Conservation (phyloP, 2,329 filamentous ascomycete species). For the Colletotrichum plurivorum region DNA sequence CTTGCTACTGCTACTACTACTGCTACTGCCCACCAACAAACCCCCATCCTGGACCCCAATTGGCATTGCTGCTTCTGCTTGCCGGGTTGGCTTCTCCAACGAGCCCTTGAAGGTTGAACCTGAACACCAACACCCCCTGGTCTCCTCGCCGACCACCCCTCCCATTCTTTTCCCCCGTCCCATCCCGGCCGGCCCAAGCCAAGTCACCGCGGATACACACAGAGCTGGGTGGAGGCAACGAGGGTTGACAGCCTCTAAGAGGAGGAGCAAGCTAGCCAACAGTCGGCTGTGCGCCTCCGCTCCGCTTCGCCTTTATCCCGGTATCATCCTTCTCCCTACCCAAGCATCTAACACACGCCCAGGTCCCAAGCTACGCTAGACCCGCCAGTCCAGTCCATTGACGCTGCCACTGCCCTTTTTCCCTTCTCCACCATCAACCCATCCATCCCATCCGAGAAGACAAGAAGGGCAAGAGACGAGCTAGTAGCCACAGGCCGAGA, state of each 20-base stretch:
- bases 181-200: conserved; percentile 31
- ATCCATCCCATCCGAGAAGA: conserved; percentile 21
- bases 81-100: conserved; percentile 21
- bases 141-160: conserved; percentile 15
- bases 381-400: conserved; percentile 35
- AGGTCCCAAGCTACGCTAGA: conserved; percentile 35
- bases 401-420: conserved; percentile 5
- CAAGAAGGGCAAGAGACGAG: background rate
- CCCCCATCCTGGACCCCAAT: conserved; percentile 19
- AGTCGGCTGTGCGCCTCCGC: conserved; percentile 40
- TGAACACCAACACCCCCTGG: conserved; percentile 17
- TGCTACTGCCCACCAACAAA: conserved; percentile 29
- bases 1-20: conserved; percentile 15
- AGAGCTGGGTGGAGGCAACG: conserved; percentile 33
- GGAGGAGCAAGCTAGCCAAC: conserved; percentile 39
- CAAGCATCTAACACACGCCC: conserved; percentile 40
- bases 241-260: conserved; percentile 38
- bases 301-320: conserved; percentile 42
- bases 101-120: background rate
- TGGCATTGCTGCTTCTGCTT: conserved; percentile 16
- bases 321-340: conserved; percentile 41
- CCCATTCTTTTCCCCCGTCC: conserved; percentile 10
- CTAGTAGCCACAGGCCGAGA: background rate
- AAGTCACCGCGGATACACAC: conserved; percentile 36
- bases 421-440: conserved; percentile 28